Evolutionary conservation across 2,329 filamentous ascomycete species (phyloP), one percentile per base, ranked within the genome.

Genomic region (Hysterium pulicare): DNA sequence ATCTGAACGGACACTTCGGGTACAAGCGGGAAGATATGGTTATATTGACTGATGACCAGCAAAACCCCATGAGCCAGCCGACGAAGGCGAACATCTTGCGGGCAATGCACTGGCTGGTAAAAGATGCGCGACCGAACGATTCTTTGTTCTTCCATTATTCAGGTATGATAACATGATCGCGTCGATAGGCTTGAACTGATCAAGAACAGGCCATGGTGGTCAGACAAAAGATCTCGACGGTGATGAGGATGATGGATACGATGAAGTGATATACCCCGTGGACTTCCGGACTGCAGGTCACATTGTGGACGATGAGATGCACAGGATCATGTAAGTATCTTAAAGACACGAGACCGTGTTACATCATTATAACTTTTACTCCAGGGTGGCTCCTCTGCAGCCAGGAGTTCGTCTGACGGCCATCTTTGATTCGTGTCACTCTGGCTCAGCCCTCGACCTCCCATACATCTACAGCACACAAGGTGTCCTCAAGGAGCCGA

Each of bases 1-100:
- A 95, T 63, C 74, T 97, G 45, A 87, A 88, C 50, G 82, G 90
- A 67, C 83, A 89, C 61, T 96, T 94, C 66, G 87, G 87, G 22
- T 97, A 97, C 68, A 90, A 89, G 70, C 77, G 90, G 45, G 91
- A 96, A 68, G 90, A 97, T 62, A 97, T 97, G 91, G 91, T 97
- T 16, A 84, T 93, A 48, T 77, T 97, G 64, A 96, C 91, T 30
- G 91, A 97, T 62, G 91, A 97, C 64, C 90, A 96, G 71, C 89
- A 95, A 66, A 95, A 95, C 57, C 88, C 89, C 20, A 95, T 96
- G 87, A 95, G 89, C 69, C 89, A 95, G 71, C 91, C 91, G 7
- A 95, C 90, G 4, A 96, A 96, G 68, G 86, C 88, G 54, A 97
- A 97, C 62, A 95, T 97, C 42, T 69, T 97, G 28, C 81, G 91